phyloP scores from a whole-genome alignment of 345 rosid genomes.

The Excoecaria agallocha region DNA sequence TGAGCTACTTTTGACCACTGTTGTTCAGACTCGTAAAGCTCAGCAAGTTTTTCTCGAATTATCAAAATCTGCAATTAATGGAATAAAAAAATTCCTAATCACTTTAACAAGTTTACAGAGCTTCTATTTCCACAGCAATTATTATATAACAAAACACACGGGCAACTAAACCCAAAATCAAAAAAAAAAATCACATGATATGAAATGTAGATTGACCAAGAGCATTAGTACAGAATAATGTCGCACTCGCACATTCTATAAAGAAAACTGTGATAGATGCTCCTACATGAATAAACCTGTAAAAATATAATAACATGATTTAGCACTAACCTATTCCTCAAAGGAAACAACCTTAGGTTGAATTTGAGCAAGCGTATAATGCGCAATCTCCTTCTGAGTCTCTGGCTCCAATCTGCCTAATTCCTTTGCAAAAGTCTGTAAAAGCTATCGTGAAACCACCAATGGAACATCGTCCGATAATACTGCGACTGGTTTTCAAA shows the following conservation, averaged over 20 bases:
- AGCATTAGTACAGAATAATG: not conserved
- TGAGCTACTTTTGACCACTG: constrained; percentile 97
- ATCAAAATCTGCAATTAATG: constrained; percentile 55
- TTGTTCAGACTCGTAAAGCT: constrained; percentile 81
- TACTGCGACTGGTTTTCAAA: constrained; percentile 40
- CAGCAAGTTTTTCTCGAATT: constrained; percentile 95
- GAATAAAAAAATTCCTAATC: not conserved
- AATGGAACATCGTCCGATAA: constrained; percentile 86
- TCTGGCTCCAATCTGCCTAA: constrained; percentile 74
- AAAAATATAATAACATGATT: not conserved
- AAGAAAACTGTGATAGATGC: not conserved
- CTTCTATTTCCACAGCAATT: not conserved
- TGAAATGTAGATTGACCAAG: not conserved
- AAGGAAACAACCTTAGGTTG: constrained; percentile 97
- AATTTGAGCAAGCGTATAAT: constrained; percentile 85
- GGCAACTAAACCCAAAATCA: not conserved
- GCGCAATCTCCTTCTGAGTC: constrained; percentile 84
- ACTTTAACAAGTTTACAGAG: not conserved
- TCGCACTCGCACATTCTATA: not conserved
- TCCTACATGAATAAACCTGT: not conserved
- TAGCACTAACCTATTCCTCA: constrained; percentile 77
- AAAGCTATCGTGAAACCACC: constrained; percentile 91
- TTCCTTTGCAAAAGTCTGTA: constrained; percentile 86
- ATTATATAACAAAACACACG: not conserved
- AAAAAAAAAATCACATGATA: not conserved